These are phyloP conservation scores for Chrysochromulina parva DNA, from an alignment of 78 protist genomes.

Conservation along the genomic window DNA sequence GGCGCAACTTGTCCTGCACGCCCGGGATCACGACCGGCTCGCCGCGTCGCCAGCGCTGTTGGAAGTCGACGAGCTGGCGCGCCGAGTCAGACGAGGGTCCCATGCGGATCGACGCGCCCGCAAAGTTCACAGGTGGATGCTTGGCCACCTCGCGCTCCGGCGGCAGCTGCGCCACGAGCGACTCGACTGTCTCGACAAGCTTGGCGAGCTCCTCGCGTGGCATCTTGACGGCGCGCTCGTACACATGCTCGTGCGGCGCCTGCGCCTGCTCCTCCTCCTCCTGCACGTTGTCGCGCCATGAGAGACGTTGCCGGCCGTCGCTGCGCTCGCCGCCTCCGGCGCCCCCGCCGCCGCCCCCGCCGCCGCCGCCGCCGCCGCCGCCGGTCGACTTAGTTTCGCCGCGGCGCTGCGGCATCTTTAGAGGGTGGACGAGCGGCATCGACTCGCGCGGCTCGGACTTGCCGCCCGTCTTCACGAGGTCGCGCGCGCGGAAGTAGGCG, in stretches of 20 bases:
- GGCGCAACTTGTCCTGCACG: neutral
- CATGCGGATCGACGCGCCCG: no score
- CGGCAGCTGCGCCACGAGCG: neutral
- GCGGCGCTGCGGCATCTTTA: no score
- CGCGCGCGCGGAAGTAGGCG: neutral
- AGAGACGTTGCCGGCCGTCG: no score
- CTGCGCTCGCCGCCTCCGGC: no score
- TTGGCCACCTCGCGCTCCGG: neutral
- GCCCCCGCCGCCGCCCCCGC: no score
- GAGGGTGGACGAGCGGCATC: no score
- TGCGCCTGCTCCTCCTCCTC: neutral
- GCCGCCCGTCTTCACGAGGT: neutral
- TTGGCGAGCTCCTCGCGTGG: neutral
- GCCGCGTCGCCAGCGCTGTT: constrained; percentile 12
- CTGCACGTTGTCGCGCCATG: no score
- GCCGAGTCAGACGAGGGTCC: no score
- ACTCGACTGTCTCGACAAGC: neutral
- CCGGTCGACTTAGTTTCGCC: no score
- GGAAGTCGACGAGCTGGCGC: neutral
- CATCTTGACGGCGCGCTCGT: neutral
- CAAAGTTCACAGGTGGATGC: no score
- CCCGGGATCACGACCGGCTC: neutral
- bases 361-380: no score
- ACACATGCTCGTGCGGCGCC: neutral
- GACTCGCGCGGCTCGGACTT: no score